These are phyloP conservation scores for Cyclostephanos tholiformis DNA, from an alignment of 108 stramenopile species.

Conservation along the genomic window DNA sequence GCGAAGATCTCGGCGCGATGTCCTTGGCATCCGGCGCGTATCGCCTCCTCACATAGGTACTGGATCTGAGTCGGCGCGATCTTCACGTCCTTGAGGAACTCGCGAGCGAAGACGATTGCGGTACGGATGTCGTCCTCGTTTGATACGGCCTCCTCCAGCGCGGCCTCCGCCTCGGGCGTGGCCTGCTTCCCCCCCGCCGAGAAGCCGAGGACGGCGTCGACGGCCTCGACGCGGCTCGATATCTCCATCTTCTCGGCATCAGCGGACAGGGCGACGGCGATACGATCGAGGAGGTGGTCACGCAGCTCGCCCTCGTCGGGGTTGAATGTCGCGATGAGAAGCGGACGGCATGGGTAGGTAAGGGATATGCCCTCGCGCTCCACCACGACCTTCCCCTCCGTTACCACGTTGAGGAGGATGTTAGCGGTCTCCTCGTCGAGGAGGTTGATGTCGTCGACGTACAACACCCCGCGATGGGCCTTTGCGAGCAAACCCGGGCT, in stretches of 20 bases:
- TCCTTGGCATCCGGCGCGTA: constrained; percentile 93
- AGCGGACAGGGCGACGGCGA: constrained; percentile 88
- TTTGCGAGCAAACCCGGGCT: constrained; percentile 93
- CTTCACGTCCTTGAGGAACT: constrained; percentile 84
- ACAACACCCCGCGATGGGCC: constrained; percentile 94
- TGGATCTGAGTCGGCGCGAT: constrained; percentile 88
- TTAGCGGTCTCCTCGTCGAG: constrained; percentile 93
- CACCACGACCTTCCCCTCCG: constrained; percentile 90
- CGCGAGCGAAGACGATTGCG: constrained; percentile 92
- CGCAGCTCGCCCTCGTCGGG: constrained; percentile 97
- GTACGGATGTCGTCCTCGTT: constrained; percentile 94
- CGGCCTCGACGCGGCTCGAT: constrained; percentile 82
- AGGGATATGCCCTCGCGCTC: constrained; percentile 95
- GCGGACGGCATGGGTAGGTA: constrained; percentile 88
- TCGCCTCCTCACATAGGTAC: constrained; percentile 96
- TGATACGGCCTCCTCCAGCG: constrained; percentile 68
- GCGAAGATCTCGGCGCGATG: constrained; percentile 98
- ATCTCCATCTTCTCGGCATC: constrained; percentile 84
- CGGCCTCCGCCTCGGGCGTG: constrained; percentile 61
- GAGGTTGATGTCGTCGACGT: constrained; percentile 97
- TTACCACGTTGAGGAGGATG: constrained; percentile 89
- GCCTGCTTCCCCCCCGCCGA: constrained; percentile 66
- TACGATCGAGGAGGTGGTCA: constrained; percentile 93
- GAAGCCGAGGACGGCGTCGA: constrained; percentile 83
- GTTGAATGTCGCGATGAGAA: constrained; percentile 95